These are phyloP conservation scores for Neckera pumila DNA, from an alignment of 225 moss, liverwort and hornwort genomes.

Conservation along the genomic window DNA sequence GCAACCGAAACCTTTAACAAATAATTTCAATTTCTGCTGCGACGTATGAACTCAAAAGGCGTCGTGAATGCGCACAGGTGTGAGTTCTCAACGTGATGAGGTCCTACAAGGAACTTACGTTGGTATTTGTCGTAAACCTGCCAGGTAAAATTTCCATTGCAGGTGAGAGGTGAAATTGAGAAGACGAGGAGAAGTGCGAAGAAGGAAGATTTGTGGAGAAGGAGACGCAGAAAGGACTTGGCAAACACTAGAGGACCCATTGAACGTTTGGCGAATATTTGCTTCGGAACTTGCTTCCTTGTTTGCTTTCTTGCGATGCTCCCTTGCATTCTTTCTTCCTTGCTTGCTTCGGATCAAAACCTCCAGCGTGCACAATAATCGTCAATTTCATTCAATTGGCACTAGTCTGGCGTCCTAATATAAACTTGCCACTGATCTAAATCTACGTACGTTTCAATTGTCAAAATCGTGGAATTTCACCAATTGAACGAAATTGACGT, in stretches of 20 bases:
- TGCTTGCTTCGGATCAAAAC: too few relatives aligned
- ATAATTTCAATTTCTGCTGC: not conserved
- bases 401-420: too few relatives aligned
- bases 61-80: too few relatives aligned
- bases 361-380: too few relatives aligned
- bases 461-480: not conserved
- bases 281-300: not conserved
- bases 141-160: not conserved
- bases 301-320: too few relatives aligned
- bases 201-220: not conserved
- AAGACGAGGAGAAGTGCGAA: not conserved
- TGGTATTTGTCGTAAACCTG: fast-evolving
- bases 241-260: not conserved
- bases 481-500: not conserved
- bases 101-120: not conserved
- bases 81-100: not conserved
- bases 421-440: too few relatives aligned
- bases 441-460: not conserved
- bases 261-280: not conserved
- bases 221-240: not conserved
- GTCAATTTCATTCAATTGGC: too few relatives aligned
- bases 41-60: too few relatives aligned
- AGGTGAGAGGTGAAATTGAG: not conserved
- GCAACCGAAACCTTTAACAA: not conserved
- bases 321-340: not conserved